phyloP scores from a whole-genome alignment of 1,284 basidiomycete species.

The Puccinia novopanici region DNA sequence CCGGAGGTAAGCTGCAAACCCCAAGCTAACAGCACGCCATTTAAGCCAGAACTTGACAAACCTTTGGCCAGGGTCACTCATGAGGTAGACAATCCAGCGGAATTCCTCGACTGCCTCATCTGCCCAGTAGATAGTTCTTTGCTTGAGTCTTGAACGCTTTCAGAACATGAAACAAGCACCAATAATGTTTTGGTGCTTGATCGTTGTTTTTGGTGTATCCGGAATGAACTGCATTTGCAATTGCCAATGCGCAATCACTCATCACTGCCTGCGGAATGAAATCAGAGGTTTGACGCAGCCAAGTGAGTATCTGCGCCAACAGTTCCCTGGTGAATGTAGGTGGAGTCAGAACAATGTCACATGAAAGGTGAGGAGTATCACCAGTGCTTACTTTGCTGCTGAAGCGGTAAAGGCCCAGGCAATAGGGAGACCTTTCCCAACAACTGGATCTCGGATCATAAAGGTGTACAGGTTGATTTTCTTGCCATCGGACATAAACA shows the following conservation, averaged over 20 bases:
- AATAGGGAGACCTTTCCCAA: background rate
- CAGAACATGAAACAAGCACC: conserved; percentile 15
- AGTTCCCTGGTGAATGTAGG: background rate
- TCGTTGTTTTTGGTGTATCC: background rate
- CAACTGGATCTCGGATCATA: background rate
- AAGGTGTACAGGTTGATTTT: background rate
- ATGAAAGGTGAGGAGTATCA: background rate
- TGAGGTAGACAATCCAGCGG: background rate
- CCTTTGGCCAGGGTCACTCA: background rate
- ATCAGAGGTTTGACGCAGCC: background rate
- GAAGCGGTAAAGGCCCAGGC: background rate
- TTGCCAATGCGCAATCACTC: background rate
- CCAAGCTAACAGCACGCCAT: background rate
- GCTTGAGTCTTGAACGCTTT: conserved; percentile 1
- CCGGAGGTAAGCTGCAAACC: background rate
- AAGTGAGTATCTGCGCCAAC: background rate
- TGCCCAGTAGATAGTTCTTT: background rate
- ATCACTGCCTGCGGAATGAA: background rate
- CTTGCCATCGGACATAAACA: background rate
- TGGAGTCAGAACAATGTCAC: background rate
- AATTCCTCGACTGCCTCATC: background rate
- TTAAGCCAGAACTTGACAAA: background rate
- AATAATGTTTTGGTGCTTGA: background rate
- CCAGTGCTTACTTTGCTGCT: background rate
- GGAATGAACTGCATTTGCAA: background rate